These are phyloP conservation scores for Dipteronia dyeriana DNA, from an alignment of 345 rosid species.

Conservation along the genomic window DNA sequence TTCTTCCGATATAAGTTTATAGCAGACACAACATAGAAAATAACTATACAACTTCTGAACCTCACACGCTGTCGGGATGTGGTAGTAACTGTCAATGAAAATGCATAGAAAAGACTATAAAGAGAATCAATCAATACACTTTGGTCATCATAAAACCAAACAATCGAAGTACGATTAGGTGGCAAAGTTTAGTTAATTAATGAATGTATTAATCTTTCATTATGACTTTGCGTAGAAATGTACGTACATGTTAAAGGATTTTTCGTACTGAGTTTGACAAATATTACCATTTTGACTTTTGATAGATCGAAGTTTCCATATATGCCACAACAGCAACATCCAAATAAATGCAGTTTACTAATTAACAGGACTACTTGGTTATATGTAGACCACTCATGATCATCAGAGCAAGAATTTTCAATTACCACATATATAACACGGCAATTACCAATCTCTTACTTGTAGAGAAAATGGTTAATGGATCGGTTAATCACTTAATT, in stretches of 20 bases:
- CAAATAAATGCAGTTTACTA: slow-evolving; percentile 11
- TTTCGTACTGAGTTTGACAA: background rate
- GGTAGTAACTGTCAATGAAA: background rate
- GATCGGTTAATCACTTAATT: background rate
- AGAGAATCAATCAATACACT: too few relatives aligned
- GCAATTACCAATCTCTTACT: background rate
- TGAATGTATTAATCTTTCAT: background rate
- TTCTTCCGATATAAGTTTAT: too few relatives aligned
- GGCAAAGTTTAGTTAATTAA: background rate
- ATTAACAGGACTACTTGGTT: background rate
- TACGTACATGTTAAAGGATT: background rate
- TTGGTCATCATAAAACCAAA: background rate
- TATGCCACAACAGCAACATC: background rate
- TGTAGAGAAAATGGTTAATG: slow-evolving; percentile 6
- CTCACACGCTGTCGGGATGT: too few relatives aligned
- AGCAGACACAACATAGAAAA: too few relatives aligned
- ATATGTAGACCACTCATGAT: background rate
- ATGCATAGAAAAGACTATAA: background rate
- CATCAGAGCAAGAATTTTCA: background rate
- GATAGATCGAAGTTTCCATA: background rate
- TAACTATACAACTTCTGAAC: too few relatives aligned
- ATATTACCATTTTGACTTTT: slow-evolving; percentile 22
- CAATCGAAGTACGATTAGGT: slow-evolving; percentile 6
- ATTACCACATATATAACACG: background rate
- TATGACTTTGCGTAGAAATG: slow-evolving; percentile 2